These are phyloP conservation scores for Nicotiana noctiflora DNA, from an alignment of 257 asterid genomes.

Conservation along the genomic window DNA sequence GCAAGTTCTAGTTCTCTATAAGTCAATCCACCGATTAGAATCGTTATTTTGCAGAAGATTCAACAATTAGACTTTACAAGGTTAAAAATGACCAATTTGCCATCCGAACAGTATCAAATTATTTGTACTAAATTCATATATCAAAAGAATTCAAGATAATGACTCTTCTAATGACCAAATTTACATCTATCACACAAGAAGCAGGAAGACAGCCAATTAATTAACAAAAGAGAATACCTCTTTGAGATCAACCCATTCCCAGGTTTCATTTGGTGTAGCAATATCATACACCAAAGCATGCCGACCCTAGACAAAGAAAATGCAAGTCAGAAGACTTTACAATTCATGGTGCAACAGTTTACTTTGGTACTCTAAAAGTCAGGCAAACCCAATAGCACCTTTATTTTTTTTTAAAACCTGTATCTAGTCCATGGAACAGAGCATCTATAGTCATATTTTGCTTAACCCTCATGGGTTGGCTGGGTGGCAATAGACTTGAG, in stretches of 20 bases:
- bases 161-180: not conserved
- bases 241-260: conserved; percentile 88
- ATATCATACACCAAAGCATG: conserved; percentile 88
- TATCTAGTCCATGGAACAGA: not conserved
- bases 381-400: not conserved
- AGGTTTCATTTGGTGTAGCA: conserved; percentile 55
- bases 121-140: not conserved
- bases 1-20: not conserved
- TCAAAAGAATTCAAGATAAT: not conserved
- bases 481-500: too few species aligned
- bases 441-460: not conserved
- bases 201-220: not conserved
- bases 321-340: not conserved
- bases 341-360: not conserved
- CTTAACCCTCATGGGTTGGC: not conserved
- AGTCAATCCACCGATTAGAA: not conserved
- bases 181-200: not conserved
- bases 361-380: not conserved
- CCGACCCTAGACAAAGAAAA: conserved; percentile 51
- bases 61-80: not conserved
- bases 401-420: not conserved
- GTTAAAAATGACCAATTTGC: not conserved
- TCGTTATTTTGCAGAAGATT: not conserved
- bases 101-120: not conserved
- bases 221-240: conserved; percentile 45